phyloP scores from a whole-genome alignment of 768 basidiomycete species.

The Fistulinella prunicolor region DNA sequence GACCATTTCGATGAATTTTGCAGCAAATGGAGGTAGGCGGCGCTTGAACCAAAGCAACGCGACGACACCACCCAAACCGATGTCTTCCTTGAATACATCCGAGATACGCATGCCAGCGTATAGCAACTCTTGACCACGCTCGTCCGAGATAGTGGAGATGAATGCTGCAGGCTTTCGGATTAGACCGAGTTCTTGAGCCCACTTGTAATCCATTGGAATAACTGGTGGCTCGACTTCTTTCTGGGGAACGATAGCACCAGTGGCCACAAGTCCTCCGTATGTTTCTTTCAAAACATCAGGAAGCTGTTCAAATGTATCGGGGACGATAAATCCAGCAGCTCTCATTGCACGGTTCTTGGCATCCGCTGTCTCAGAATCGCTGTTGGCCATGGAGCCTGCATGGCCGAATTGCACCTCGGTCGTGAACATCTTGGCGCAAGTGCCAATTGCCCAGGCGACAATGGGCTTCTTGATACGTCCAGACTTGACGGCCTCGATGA shows the following conservation, averaged over 20 bases:
- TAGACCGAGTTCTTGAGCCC: constrained; percentile 97
- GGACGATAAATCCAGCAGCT: constrained; percentile 93
- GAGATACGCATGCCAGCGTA: constrained; percentile 99
- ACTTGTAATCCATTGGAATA: constrained; percentile 99
- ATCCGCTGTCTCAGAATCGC: constrained; percentile 95
- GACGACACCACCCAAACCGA: constrained; percentile 96
- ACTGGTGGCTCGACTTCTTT: constrained; percentile 86
- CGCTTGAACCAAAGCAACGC: constrained; percentile 98
- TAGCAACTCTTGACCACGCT: constrained; percentile 96
- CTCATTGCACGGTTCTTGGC: constrained; percentile 97
- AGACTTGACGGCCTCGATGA: constrained; percentile 94
- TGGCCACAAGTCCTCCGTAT: constrained; percentile 75
- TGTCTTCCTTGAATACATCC: constrained; percentile 96
- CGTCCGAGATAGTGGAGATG: constrained; percentile 99
- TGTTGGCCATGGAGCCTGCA: constrained; percentile 97
- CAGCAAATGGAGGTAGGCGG: constrained; percentile 84
- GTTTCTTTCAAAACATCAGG: constrained; percentile 81
- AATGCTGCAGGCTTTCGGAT: constrained; percentile 98
- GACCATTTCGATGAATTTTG: constrained; percentile 99
- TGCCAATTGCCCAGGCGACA: constrained; percentile 99
- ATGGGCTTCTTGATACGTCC: constrained; percentile 97
- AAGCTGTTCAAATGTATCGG: constrained; percentile 96
- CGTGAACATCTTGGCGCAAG: constrained; percentile 99
- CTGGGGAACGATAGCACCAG: constrained; percentile 65
- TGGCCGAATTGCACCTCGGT: constrained; percentile 99